These are phyloP conservation scores for Epichloe amarillans DNA, from an alignment of 2,329 filamentous ascomycete genomes.

Conservation along the genomic window DNA sequence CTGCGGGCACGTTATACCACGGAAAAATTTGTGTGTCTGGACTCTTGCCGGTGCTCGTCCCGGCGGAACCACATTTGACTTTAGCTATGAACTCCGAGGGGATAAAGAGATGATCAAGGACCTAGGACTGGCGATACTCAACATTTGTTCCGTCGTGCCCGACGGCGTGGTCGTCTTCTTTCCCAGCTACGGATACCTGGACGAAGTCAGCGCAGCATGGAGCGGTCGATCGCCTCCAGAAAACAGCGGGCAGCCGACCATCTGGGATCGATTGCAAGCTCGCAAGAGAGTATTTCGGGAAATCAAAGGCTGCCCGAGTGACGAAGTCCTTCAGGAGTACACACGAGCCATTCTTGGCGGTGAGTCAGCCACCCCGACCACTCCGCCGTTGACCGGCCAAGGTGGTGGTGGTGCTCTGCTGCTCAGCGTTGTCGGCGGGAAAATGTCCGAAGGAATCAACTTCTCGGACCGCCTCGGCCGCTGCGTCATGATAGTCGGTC, in stretches of 20 bases:
- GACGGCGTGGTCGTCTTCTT: conserved; percentile 94
- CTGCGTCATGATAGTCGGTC: conserved; percentile 78
- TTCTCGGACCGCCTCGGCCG: conserved; percentile 85
- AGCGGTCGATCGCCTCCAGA: conserved; percentile 19
- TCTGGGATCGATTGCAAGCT: conserved; percentile 45
- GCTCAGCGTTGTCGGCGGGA: conserved; percentile 83
- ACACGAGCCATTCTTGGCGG: conserved; percentile 47
- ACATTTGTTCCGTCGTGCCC: conserved; percentile 59
- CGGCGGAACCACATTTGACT: conserved; percentile 53
- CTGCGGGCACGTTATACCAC: conserved; percentile 87
- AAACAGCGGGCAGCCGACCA: conserved; percentile 19
- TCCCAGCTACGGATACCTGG: conserved; percentile 83
- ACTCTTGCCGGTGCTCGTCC: conserved; percentile 41
- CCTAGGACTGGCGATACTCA: conserved; percentile 60
- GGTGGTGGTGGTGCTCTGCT: conserved; percentile 54
- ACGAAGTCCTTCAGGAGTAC: conserved; percentile 64
- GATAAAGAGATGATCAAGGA: conserved; percentile 57
- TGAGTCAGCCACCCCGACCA: background rate
- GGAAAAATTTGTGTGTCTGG: conserved; percentile 66
- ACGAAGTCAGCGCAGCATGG: conserved; percentile 56
- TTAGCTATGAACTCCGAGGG: conserved; percentile 68
- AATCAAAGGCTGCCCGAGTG: conserved; percentile 40
- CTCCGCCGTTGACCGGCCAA: background rate
- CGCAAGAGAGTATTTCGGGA: conserved; percentile 53
- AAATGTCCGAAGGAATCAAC: conserved; percentile 95